A percentile compares a stretch with the other conserved stretches of the same genome.
Conservation (phyloP, 768 basidiomycete genomes). For the Termitomyces bulborhizus region DNA sequence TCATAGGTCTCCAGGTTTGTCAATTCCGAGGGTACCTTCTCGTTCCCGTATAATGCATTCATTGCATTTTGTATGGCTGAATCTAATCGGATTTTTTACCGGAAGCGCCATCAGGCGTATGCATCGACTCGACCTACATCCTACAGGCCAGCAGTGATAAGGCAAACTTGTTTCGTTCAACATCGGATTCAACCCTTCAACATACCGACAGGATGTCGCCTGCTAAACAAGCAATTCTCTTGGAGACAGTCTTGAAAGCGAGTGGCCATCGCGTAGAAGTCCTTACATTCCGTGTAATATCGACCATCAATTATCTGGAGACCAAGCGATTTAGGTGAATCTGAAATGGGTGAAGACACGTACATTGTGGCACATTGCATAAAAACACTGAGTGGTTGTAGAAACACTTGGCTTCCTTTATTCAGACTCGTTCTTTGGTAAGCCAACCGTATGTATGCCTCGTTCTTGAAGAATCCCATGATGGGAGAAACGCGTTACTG, state of each 20-base stretch:
- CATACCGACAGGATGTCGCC: slow-evolving; percentile 50
- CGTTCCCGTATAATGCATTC: slow-evolving; percentile 31
- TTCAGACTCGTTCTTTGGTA: slow-evolving; percentile 10
- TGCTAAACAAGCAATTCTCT: slow-evolving; percentile 65
- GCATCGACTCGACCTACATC: slow-evolving; percentile 52
- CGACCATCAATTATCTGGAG: slow-evolving; percentile 70
- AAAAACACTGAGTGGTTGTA: not conserved
- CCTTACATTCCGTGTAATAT: slow-evolving; percentile 61
- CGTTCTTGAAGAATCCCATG: slow-evolving; percentile 29
- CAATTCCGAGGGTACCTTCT: slow-evolving; percentile 17
- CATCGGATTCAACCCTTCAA: slow-evolving; percentile 5
- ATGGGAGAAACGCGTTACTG: slow-evolving; percentile 22
- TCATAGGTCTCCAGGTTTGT: not conserved
- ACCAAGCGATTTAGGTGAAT: not conserved
- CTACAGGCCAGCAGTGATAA: slow-evolving; percentile 19
- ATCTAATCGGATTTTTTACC: slow-evolving; percentile 64
- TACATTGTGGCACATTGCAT: slow-evolving; percentile 71
- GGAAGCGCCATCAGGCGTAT: slow-evolving; percentile 62
- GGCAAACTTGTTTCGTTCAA: not conserved
- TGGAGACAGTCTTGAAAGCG: slow-evolving; percentile 59
- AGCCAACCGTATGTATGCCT: slow-evolving; percentile 33
- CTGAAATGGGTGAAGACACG: slow-evolving; percentile 17
- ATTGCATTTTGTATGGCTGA: slow-evolving; percentile 47
- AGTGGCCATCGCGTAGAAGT: slow-evolving; percentile 70
- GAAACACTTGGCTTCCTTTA: slow-evolving; percentile 10